A percentile compares a stretch with the other conserved stretches of the same genome.
These are phyloP conservation scores for Colletotrichum trifolii DNA, from an alignment of 2,329 filamentous ascomycete species.

Conservation along the genomic window DNA sequence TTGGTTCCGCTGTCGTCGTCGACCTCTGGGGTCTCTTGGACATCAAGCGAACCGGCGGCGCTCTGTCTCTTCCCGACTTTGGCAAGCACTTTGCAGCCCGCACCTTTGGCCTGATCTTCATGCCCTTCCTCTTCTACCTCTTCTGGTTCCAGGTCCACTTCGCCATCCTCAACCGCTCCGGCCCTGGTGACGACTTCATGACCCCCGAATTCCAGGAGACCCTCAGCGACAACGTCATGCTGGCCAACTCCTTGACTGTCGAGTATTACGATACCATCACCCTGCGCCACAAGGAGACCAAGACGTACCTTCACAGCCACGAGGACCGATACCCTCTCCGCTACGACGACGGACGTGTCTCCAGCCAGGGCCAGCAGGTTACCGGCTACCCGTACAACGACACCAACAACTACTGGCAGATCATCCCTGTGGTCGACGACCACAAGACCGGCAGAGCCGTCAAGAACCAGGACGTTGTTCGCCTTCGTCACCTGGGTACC, in stretches of 20 bases:
- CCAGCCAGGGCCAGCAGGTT: constrained; percentile 96
- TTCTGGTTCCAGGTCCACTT: constrained; percentile 99
- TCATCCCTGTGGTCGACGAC: constrained; percentile 76
- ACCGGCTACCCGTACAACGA: constrained; percentile 98
- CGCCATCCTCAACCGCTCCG: constrained; percentile 85
- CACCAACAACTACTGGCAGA: constrained; percentile 98
- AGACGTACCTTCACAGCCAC: constrained; percentile 95
- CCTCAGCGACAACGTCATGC: constrained; percentile 92
- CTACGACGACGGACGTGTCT: constrained; percentile 97
- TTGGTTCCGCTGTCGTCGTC: constrained; percentile 91
- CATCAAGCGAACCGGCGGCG: constrained; percentile 83
- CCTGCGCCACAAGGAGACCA: constrained; percentile 96
- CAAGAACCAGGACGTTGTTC: constrained; percentile 85
- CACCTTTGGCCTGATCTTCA: constrained; percentile 84
- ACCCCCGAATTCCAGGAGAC: constrained; percentile 98
- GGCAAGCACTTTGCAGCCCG: constrained; percentile 91
- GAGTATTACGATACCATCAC: constrained; percentile 91
- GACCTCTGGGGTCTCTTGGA: constrained; percentile 96
- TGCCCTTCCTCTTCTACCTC: constrained; percentile 97
- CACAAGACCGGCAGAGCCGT: constrained; percentile 72
- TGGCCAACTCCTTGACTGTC: constrained; percentile 84
- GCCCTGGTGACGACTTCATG: constrained; percentile 99
- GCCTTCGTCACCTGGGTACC: constrained; percentile 87
- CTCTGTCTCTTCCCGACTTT: constrained; percentile 83
- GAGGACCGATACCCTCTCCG: constrained; percentile 88